phyloP scores from a whole-genome alignment of 2,329 filamentous ascomycete species.

The Fusarium hostae region DNA sequence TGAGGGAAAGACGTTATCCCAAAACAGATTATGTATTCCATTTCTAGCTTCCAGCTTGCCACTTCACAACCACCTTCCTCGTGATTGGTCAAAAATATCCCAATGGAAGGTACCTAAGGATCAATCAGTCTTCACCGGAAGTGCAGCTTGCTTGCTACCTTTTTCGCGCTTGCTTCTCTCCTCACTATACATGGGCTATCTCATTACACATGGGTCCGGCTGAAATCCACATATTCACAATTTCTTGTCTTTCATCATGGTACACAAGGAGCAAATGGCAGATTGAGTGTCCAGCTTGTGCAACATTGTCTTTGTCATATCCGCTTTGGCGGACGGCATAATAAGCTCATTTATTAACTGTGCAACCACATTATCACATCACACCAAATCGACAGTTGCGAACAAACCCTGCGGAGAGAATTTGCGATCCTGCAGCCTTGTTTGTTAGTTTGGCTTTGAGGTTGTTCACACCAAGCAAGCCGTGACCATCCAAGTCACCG shows the following conservation, averaged over 20 bases:
- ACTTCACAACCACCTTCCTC: conserved; percentile 31
- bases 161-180: conserved; percentile 5
- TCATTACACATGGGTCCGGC: conserved; percentile 5
- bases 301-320: conserved; percentile 23
- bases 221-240: conserved; percentile 4
- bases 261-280: conserved; percentile 30
- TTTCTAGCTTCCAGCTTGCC: conserved; percentile 38
- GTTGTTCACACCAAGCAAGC: conserved; percentile 26
- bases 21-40: conserved; percentile 37
- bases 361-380: conserved; percentile 29
- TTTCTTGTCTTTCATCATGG: conserved; percentile 18
- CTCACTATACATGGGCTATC: conserved; percentile 9
- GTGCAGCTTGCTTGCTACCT: neutral
- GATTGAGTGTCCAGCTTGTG: conserved; percentile 22
- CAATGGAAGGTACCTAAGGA: neutral
- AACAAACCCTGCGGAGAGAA: conserved; percentile 8
- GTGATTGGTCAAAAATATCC: conserved; percentile 21
- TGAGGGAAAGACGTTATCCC: conserved; percentile 23
- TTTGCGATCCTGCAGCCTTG: conserved; percentile 29
- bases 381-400: conserved; percentile 19
- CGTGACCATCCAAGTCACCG: conserved; percentile 13
- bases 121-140: neutral
- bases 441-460: conserved; percentile 10
- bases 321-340: conserved; percentile 33
- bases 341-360: conserved; percentile 30